These are phyloP conservation scores for Mycena filopes DNA, from an alignment of 768 basidiomycete species.

Conservation along the genomic window DNA sequence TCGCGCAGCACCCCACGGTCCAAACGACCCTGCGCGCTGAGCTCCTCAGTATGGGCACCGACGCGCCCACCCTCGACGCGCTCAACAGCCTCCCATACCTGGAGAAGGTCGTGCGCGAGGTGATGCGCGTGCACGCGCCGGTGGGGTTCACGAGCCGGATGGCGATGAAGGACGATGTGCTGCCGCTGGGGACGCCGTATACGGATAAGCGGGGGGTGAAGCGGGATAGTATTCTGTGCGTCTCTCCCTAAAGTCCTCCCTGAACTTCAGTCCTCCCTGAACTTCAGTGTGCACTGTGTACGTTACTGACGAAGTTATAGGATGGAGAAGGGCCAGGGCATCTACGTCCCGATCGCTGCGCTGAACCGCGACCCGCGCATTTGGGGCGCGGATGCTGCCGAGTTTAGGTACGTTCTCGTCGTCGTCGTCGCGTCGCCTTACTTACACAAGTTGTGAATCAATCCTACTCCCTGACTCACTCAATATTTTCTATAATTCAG, in stretches of 20 bases:
- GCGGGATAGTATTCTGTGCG: constrained; percentile 43
- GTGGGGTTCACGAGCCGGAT: constrained; percentile 44
- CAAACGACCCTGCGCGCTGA: constrained; percentile 60
- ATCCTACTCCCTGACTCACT: too few relatives aligned
- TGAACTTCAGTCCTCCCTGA: neutral
- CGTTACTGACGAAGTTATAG: constrained; percentile 10
- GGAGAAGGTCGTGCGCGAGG: constrained; percentile 57
- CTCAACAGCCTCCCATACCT: constrained; percentile 62
- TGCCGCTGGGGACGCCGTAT: constrained; percentile 48
- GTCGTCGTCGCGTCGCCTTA: neutral
- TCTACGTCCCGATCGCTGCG: constrained; percentile 45
- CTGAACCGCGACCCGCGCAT: constrained; percentile 49
- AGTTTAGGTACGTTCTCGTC: constrained; percentile 48
- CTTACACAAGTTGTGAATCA: too few relatives aligned
- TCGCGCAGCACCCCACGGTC: constrained; percentile 48
- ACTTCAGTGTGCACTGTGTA: neutral
- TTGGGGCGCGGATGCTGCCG: constrained; percentile 43
- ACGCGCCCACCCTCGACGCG: constrained; percentile 61
- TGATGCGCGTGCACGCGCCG: constrained; percentile 52
- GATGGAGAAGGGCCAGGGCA: constrained; percentile 35
- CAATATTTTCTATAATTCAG: constrained; percentile 36
- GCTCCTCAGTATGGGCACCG: constrained; percentile 48
- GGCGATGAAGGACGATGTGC: constrained; percentile 48
- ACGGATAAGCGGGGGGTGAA: constrained; percentile 44
- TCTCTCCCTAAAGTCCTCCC: neutral